Base-by-base conservation (phyloP, 768 basidiomycete genomes). In the Collybia sordida region DNA sequence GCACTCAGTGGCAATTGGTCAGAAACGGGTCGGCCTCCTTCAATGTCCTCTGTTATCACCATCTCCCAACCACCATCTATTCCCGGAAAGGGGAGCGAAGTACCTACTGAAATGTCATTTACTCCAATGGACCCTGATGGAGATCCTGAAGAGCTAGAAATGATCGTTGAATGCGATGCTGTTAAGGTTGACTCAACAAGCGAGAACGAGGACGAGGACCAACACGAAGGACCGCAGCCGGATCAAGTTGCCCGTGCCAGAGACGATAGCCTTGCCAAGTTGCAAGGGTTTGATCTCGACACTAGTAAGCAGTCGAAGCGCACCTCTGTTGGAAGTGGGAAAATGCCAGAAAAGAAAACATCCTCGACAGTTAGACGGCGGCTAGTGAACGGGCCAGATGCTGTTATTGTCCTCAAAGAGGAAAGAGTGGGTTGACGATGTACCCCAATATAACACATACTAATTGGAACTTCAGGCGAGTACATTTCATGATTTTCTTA, bases 401-500 rank as follows among this genome's bases (percentile, higher is more conserved):
- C 93, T 11, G 83, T 93, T 3, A 88, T 98, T 36, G 83, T 93
- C 18, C 80, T 98, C 45, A 89, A 90, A 55, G 94, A 98, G 67
- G 94, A 97, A 70, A 83, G 85, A 60, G 87, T 87, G 55, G 18
- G 76, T 64, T 19, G 14, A 8, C 46, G 22, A 31, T 31, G 45
- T 40, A 19, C 14, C 48, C 17, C 28, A 6, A 25, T n/a, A 36
- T 25, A 21, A 6, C 42, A 8, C 5, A 40, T 21, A 19, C 36
- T 49, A 22, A 49, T 31, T 7, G 11, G 14, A 25, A 45, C 24
- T 34, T 21, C 55, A 88, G 81, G 91, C 94, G 2, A 79, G 73
- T 63, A 90, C 86, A 9, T 95, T 97, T 65, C 93, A 96, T 51
- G 94, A 96, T 66, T 93, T 96, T 64, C 79, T 97, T 51, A 91